Evolutionary conservation across 345 rosid genomes (phyloP).

Genomic region (Gossypium raimondii): DNA sequence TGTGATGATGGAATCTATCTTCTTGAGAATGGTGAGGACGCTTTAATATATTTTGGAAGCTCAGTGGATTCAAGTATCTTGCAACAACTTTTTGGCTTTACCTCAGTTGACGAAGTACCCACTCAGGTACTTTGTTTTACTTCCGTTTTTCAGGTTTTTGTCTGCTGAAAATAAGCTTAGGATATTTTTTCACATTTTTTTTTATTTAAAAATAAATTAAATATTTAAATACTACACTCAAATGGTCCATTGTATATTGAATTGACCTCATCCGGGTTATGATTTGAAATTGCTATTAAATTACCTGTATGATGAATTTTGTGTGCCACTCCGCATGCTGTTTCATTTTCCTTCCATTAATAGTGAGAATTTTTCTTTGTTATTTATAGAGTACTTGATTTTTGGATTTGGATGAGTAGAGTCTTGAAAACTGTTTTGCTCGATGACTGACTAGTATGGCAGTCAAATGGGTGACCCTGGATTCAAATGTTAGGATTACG

Average conservation of each 20-base stretch:
- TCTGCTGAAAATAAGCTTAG: neutral
- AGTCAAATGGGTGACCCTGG: neutral
- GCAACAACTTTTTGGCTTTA: conserved; percentile 58
- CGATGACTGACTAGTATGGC: conserved; percentile 10
- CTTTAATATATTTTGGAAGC: conserved; percentile 72
- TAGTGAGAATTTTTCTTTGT: neutral
- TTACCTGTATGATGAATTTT: neutral
- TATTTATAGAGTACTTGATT: neutral
- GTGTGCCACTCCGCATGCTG: neutral
- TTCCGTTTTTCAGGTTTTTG: neutral
- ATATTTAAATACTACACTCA: neutral
- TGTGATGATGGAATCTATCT: conserved; percentile 82
- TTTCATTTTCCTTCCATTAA: neutral
- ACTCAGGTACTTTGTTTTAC: conserved; percentile 50
- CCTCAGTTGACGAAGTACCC: conserved; percentile 61
- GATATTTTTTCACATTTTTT: neutral
- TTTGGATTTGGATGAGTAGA: neutral
- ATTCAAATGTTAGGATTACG: neutral
- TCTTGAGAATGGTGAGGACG: conserved; percentile 92
- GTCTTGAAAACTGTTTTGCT: neutral
- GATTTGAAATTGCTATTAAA: neutral
- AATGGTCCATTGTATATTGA: neutral
- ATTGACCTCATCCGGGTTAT: neutral
- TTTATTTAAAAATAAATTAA: conserved; percentile 1
- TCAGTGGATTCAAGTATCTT: conserved; percentile 56